phyloP scores from a whole-genome alignment of 1,139 yeast species.

The Blastobotrys proliferans region DNA sequence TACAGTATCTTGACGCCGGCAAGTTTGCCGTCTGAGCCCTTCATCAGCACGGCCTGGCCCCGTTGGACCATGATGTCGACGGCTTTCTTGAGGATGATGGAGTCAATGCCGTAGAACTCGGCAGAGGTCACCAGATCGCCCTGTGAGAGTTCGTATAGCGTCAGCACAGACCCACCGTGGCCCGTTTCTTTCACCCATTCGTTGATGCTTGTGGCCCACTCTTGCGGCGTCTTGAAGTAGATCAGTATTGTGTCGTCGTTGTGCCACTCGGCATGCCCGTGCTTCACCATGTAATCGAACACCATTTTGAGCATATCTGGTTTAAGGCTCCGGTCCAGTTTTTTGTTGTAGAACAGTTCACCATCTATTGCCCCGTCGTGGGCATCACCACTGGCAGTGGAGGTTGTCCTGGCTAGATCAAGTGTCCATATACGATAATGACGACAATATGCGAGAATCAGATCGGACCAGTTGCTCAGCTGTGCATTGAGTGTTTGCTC shows the following conservation, averaged over 20 bases:
- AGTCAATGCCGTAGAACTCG: constrained; percentile 62
- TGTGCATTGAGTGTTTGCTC: constrained; percentile 74
- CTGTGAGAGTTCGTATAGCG: constrained; percentile 70
- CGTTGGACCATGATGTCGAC: constrained; percentile 58
- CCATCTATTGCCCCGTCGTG: constrained; percentile 11
- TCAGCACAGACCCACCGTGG: constrained; percentile 70
- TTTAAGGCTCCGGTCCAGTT: constrained; percentile 52
- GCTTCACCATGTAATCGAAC: constrained; percentile 52
- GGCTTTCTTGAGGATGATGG: constrained; percentile 50
- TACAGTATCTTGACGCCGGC: constrained; percentile 34
- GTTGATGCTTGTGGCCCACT: constrained; percentile 65
- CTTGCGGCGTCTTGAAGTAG: constrained; percentile 67
- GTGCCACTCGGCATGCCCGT: constrained; percentile 50
- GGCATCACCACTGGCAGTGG: constrained; percentile 8
- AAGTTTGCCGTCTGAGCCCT: constrained; percentile 32
- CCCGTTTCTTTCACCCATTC: constrained; percentile 73
- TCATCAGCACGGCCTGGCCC: constrained; percentile 41
- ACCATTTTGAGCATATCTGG: constrained; percentile 54
- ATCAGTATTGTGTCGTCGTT: constrained; percentile 45
- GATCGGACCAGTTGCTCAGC: constrained; percentile 52
- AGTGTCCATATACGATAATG: constrained; percentile 51
- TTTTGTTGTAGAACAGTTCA: constrained; percentile 47
- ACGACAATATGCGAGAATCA: constrained; percentile 57
- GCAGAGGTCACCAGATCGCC: constrained; percentile 59
- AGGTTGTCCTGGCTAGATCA: constrained; percentile 28